Evolutionary conservation across 2,329 filamentous ascomycete genomes (phyloP).

Genomic region (Arthrocladium fulminans): DNA sequence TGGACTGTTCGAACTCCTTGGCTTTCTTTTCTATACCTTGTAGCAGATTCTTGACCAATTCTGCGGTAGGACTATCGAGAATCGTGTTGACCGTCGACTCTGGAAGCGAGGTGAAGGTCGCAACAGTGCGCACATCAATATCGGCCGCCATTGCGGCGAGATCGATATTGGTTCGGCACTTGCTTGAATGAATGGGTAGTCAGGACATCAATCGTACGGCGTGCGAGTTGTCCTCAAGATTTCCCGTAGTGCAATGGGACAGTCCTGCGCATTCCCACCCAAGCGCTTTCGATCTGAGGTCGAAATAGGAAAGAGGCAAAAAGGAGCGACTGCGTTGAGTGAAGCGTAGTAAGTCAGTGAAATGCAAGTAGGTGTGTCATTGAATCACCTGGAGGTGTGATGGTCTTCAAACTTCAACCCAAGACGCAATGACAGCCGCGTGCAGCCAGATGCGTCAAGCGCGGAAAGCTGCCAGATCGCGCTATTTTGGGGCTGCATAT

Average conservation of each 20-base stretch:
- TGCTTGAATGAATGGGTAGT: background rate
- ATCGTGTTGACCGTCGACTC: constrained; percentile 49
- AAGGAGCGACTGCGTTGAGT: constrained; percentile 1
- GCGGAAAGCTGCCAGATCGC: background rate
- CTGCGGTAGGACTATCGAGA: constrained; percentile 56
- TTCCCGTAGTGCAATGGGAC: background rate
- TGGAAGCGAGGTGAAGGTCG: constrained; percentile 49
- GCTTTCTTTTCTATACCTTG: constrained; percentile 68
- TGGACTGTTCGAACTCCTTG: constrained; percentile 70
- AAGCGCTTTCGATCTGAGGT: background rate
- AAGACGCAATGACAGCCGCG: background rate
- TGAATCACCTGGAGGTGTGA: background rate
- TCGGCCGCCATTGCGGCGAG: constrained; percentile 44
- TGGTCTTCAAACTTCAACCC: background rate
- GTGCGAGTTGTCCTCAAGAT: background rate
- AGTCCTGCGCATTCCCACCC: background rate
- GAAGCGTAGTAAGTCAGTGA: background rate
- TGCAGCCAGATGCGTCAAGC: background rate
- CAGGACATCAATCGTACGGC: background rate
- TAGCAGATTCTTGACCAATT: constrained; percentile 68
- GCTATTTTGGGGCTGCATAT: no score
- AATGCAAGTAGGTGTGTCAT: background rate
- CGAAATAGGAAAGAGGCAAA: background rate
- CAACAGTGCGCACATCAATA: constrained; percentile 51
- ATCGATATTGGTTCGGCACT: background rate